phyloP scores from a whole-genome alignment of 768 basidiomycete species.

The Amanita pallidorosea region DNA sequence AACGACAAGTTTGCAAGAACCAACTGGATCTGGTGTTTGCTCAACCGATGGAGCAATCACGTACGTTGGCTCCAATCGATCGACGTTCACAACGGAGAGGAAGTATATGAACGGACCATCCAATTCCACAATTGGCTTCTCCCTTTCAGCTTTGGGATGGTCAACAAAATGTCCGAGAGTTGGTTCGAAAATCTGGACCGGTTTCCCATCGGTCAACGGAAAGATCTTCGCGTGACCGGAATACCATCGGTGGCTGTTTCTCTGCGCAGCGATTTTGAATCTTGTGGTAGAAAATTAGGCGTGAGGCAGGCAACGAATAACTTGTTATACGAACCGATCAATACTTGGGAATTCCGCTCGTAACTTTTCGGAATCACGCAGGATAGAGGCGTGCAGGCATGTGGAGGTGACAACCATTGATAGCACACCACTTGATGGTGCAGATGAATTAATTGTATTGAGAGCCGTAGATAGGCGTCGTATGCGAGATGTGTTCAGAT shows the following conservation, averaged over 20 bases:
- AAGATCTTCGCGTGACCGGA: constrained; percentile 45
- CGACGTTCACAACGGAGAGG: constrained; percentile 70
- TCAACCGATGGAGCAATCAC: constrained; percentile 59
- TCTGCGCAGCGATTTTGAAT: constrained; percentile 76
- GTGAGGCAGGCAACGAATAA: background rate
- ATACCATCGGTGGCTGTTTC: constrained; percentile 71
- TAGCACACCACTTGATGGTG: constrained; percentile 14
- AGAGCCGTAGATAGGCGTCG: constrained; percentile 44
- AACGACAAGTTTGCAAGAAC: constrained; percentile 63
- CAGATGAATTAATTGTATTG: constrained; percentile 27
- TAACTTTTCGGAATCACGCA: constrained; percentile 72
- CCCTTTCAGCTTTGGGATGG: constrained; percentile 21
- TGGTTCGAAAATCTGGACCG: constrained; percentile 56
- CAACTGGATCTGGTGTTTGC: constrained; percentile 28
- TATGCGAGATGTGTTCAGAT: constrained; percentile 25
- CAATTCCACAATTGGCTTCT: constrained; percentile 31
- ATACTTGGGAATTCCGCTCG: constrained; percentile 61
- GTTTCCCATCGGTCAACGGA: constrained; percentile 26
- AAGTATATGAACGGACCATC: constrained; percentile 84
- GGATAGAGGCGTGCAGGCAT: constrained; percentile 74
- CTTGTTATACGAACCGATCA: constrained; percentile 29
- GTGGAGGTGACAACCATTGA: constrained; percentile 86
- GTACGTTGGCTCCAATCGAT: constrained; percentile 78
- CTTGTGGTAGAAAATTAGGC: constrained; percentile 18
- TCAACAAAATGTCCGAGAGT: constrained; percentile 32